Conservation (phyloP, 306 rosid species). For the Leucaena leucocephala region DNA sequence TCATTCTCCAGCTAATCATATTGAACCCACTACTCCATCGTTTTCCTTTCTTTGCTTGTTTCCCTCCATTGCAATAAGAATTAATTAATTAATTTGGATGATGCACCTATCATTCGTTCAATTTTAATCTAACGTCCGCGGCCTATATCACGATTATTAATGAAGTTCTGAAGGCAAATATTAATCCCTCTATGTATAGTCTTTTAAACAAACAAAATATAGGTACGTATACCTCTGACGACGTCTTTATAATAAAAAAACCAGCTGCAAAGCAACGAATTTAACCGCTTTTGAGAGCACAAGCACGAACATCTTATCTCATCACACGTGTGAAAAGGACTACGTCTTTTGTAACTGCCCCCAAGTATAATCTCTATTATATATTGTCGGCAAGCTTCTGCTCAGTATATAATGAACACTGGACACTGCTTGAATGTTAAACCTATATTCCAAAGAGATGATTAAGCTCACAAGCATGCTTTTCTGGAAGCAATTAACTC, state of each 20-base stretch:
- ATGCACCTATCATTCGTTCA: too few species aligned
- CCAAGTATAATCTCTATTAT: neutral
- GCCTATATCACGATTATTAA: neutral
- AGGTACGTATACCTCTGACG: slow-evolving; percentile 13
- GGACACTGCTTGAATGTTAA: neutral
- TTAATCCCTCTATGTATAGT: neutral
- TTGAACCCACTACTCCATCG: neutral
- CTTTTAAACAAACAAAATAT: neutral
- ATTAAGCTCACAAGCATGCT: neutral
- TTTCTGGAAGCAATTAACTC: neutral
- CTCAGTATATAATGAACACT: neutral
- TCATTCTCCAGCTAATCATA: slow-evolving; percentile 56
- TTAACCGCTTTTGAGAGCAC: slow-evolving; percentile 24
- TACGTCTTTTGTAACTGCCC: slow-evolving; percentile 2
- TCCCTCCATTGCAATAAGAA: too few species aligned
- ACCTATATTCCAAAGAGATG: neutral
- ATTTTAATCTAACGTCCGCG: too few species aligned
- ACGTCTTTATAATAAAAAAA: slow-evolving; percentile 28
- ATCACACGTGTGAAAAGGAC: slow-evolving; percentile 36
- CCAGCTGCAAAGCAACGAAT: slow-evolving; percentile 5
- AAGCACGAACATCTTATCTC: slow-evolving; percentile 26
- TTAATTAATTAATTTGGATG: too few species aligned
- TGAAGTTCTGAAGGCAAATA: slow-evolving; percentile 23
- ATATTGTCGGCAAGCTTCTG: neutral
- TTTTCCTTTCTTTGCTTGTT: neutral